Evolutionary conservation across 148 eudicot species (phyloP), one percentile per base, ranked within the genome.

Genomic region (Rhododendron molle): DNA sequence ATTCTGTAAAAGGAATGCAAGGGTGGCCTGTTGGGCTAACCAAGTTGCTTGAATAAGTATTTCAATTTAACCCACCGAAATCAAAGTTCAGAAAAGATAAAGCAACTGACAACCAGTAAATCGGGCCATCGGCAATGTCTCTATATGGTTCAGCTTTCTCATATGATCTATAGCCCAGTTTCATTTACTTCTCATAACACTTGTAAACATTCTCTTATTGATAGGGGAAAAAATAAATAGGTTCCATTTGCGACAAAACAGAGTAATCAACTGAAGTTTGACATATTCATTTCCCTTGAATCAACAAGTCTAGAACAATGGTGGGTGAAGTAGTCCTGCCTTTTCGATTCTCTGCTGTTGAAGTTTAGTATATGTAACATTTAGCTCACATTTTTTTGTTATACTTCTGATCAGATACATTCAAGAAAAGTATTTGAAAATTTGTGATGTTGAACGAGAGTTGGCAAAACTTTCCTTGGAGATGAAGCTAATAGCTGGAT

Each of bases 391-490:
- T n/a, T 49, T 38, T 85, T n/a, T 32, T 46, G 58, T 81, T 1
- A 69, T 82, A 72, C 50, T 62, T 78, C 71, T 76, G 20, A 23
- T 87, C 89, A 96, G 99, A 90, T 96, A 94, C 86, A 95, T 96
- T 79, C 91, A 94, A 72, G 98, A 96, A 88, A 96, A 96, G 80
- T 96, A 95, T 88, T 84, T 98, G 12, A 95, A 96, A 89, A 96
- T 96, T 83, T 98, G 98, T 85, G 99, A 95, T 87, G 97, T 96
- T 86, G 99, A 96, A 54, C 92, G 92, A 71, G 99, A 96, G 90
- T 88, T 96, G 77, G 89, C 90, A 83, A 94, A 92, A 89, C 99
- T 95, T 54, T 85, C 87, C 8, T 81, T 96, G 90, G 99, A 96
- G 91, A 85, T 96, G 92, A 96, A 96, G 88, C 99, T 96, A 85